A percentile compares a stretch with the other conserved stretches of the same genome.
Evolutionary conservation across 2,329 filamentous ascomycete genomes (phyloP).

Genomic region (Apiospora kogelbergensis): DNA sequence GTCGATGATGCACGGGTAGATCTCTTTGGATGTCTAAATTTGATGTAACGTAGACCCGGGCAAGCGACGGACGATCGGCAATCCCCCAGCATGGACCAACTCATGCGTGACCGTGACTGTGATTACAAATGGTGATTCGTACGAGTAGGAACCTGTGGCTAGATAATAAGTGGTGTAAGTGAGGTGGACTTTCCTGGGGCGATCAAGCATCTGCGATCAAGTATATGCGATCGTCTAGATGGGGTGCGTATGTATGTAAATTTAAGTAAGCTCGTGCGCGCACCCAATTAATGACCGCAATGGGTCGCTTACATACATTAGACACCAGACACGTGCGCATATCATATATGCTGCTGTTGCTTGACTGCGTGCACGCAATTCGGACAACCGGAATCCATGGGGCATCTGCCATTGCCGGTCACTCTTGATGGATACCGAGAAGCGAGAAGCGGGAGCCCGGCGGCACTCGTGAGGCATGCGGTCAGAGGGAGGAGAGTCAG

Average conservation of each 20-base stretch:
- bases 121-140: not conserved
- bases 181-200: no score
- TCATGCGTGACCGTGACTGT: not conserved
- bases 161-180: not conserved
- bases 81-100: not conserved
- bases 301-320: not conserved
- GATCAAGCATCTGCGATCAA: no score
- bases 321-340: no score
- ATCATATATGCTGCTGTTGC: not conserved
- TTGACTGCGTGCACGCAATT: not conserved
- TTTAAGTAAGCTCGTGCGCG: not conserved
- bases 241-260: no score
- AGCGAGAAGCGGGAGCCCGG: constrained; percentile 1
- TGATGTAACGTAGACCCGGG: not conserved
- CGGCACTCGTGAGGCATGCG: not conserved
- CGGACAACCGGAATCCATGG: not conserved
- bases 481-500: not conserved
- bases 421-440: not conserved
- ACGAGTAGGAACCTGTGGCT: not conserved
- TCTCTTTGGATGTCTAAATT: not conserved
- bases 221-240: no score
- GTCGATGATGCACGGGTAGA: not conserved
- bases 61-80: not conserved
- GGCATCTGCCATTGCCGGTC: not conserved
- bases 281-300: not conserved